A percentile compares a stretch with the other conserved stretches of the same genome.
Conservation (phyloP, 495 filamentous ascomycete species). For the Cercophora scortea region DNA sequence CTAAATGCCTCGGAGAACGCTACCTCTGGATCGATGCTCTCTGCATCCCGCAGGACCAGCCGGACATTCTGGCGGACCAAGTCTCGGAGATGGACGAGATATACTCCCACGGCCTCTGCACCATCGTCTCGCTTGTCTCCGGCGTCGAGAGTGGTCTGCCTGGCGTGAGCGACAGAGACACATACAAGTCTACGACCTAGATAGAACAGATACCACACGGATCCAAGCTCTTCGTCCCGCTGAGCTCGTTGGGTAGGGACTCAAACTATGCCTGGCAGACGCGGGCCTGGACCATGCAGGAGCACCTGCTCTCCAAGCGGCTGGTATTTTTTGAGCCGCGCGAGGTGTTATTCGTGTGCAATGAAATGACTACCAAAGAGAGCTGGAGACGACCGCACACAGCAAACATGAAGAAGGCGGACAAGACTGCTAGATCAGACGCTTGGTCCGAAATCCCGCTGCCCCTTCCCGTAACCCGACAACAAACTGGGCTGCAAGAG, state of each 20-base stretch:
- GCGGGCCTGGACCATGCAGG: not conserved
- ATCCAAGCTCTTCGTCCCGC: not conserved
- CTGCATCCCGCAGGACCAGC: not conserved
- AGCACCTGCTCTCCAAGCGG: not conserved
- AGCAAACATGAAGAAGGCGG: not conserved
- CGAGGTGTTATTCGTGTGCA: not conserved
- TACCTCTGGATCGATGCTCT: conserved; percentile 1
- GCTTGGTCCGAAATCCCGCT: not conserved
- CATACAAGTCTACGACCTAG: no score
- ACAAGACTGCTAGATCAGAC: not conserved
- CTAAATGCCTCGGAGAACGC: not conserved
- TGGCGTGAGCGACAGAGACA: not conserved
- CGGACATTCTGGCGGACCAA: not conserved
- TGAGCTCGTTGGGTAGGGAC: not conserved
- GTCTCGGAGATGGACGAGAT: not conserved
- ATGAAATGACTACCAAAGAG: not conserved
- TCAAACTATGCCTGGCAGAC: not conserved
- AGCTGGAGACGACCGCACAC: not conserved
- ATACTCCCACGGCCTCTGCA: not conserved
- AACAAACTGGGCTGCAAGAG: no score
- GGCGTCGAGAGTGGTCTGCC: not conserved
- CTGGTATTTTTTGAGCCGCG: not conserved
- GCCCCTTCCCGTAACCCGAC: not conserved
- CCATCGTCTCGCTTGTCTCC: not conserved
- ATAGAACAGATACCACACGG: not conserved